These are phyloP conservation scores for Coemansia sp. DNA, from an alignment of 192 early-diverging fungal species.

Conservation along the genomic window DNA sequence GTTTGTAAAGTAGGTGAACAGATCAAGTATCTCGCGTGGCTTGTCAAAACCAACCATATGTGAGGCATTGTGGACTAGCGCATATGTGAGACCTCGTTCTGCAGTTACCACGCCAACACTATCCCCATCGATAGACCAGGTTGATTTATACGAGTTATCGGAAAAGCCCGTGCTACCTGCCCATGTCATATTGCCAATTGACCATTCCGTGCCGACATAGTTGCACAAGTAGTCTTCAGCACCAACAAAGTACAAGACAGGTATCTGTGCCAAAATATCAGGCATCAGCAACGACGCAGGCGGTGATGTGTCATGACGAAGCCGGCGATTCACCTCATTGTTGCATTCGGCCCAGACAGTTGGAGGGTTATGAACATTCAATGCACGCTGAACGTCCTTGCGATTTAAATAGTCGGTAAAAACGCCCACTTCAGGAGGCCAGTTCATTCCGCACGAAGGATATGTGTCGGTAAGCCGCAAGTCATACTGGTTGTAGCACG, in stretches of 20 bases:
- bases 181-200: constrained; percentile 64
- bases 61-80: constrained; percentile 58
- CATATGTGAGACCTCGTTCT: constrained; percentile 62
- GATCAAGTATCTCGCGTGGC: constrained; percentile 59
- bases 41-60: constrained; percentile 73
- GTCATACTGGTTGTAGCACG: constrained; percentile 75
- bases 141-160: background rate
- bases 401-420: constrained; percentile 51
- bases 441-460: constrained; percentile 63
- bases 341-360: constrained; percentile 63
- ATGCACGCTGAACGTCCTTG: constrained; percentile 52
- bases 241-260: constrained; percentile 62
- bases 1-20: constrained; percentile 58
- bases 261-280: constrained; percentile 45
- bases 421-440: constrained; percentile 47
- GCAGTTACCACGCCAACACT: constrained; percentile 50
- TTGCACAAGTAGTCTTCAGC: constrained; percentile 74
- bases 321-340: constrained; percentile 22
- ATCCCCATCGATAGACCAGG: constrained; percentile 55
- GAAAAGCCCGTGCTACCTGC: constrained; percentile 55
- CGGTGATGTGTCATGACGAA: constrained; percentile 46
- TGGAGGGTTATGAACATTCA: constrained; percentile 48
- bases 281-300: constrained; percentile 54
- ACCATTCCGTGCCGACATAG: constrained; percentile 60
- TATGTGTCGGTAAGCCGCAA: constrained; percentile 59